A percentile compares a stretch with the other conserved stretches of the same genome.
Conservation (phyloP, 495 filamentous ascomycete genomes). For the Aspergillus ellipticus region DNA sequence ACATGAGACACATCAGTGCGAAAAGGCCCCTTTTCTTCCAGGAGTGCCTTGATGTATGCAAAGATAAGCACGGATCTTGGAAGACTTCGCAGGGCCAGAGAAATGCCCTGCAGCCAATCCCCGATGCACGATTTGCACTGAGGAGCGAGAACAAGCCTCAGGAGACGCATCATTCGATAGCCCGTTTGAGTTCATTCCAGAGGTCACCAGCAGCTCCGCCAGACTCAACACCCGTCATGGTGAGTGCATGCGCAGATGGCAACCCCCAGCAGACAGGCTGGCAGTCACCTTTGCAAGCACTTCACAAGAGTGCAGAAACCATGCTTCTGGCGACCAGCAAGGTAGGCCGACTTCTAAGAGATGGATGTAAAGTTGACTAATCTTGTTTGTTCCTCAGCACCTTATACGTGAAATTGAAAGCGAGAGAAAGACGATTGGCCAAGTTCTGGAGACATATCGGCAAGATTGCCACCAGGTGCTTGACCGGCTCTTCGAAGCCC, state of each 20-base stretch:
- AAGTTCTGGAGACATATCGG: constrained; percentile 30
- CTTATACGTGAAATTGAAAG: constrained; percentile 27
- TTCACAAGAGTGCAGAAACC: constrained; percentile 20
- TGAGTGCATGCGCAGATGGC: neutral
- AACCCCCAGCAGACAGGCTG: constrained; percentile 14
- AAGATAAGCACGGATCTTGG: neutral
- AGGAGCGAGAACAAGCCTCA: neutral
- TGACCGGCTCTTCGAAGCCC: constrained; percentile 30
- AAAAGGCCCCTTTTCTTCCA: neutral
- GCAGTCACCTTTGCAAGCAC: constrained; percentile 23
- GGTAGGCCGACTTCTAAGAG: constrained; percentile 15
- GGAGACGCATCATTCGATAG: neutral
- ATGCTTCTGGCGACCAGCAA: constrained; percentile 23
- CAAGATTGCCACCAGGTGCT: constrained; percentile 31
- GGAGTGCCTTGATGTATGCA: neutral
- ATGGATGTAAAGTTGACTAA: neutral
- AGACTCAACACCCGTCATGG: neutral
- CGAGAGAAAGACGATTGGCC: constrained; percentile 28
- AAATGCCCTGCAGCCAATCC: neutral
- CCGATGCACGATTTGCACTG: neutral
- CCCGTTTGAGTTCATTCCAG: neutral
- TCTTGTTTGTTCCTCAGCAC: constrained; percentile 19
- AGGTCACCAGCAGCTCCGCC: neutral
- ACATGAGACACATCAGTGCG: neutral
- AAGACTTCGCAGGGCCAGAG: neutral